These are phyloP conservation scores for Fistulifera pelliculosa DNA, from an alignment of 108 stramenopile species.

Conservation along the genomic window DNA sequence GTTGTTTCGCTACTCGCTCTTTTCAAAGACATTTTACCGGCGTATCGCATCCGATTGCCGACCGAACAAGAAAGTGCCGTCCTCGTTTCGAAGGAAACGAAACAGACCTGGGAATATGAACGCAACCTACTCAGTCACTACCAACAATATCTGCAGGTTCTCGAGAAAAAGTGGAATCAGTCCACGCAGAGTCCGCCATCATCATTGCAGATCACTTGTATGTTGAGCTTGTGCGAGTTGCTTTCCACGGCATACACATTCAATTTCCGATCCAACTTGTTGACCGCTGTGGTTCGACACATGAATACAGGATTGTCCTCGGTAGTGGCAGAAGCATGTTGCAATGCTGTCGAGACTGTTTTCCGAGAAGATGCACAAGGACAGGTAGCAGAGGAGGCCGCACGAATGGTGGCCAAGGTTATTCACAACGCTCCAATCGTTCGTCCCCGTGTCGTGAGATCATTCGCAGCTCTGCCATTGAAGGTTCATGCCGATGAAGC, in stretches of 20 bases:
- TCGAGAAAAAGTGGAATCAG: conserved; percentile 60
- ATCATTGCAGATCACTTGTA: conserved; percentile 54
- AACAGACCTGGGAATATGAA: conserved; percentile 67
- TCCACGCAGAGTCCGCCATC: conserved; percentile 33
- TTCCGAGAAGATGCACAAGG: conserved; percentile 69
- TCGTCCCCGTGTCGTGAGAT: conserved; percentile 54
- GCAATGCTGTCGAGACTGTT: conserved; percentile 45
- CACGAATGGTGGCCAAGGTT: conserved; percentile 57
- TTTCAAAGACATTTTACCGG: conserved; percentile 86
- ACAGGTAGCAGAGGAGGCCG: conserved; percentile 73
- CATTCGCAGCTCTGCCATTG: conserved; percentile 61
- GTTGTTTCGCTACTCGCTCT: conserved; percentile 81
- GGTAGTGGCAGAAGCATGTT: conserved; percentile 60
- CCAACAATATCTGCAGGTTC: conserved; percentile 66
- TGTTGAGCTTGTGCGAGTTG: conserved; percentile 65
- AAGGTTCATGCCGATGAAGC: conserved; percentile 80
- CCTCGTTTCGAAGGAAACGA: conserved; percentile 82
- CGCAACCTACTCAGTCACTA: conserved; percentile 63
- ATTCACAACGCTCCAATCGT: conserved; percentile 47
- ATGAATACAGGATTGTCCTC: conserved; percentile 44
- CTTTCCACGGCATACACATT: conserved; percentile 66
- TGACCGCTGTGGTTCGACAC: conserved; percentile 55
- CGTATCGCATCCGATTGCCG: conserved; percentile 86
- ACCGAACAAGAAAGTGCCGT: conserved; percentile 68
- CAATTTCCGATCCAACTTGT: conserved; percentile 79